These are phyloP conservation scores for Fusarium papillatum DNA, from an alignment of 2,329 filamentous ascomycete species.

Conservation along the genomic window DNA sequence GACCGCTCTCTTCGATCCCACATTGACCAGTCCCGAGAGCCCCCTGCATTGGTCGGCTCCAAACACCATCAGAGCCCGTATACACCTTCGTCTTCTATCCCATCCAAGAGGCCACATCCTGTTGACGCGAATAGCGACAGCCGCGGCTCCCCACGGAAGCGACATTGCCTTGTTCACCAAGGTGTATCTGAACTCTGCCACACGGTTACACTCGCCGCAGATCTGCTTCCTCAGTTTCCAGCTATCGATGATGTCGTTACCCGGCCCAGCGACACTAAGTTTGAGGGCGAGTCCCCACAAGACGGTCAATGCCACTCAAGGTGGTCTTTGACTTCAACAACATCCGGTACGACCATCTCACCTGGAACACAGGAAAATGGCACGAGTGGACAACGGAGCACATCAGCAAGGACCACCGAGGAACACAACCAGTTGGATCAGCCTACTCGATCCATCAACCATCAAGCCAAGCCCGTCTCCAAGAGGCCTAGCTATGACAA, in stretches of 20 bases:
- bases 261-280: not conserved
- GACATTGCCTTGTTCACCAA: not conserved
- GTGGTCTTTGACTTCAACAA: not conserved
- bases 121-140: not conserved
- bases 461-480: not conserved
- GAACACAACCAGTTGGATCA: not conserved
- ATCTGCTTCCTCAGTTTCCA: not conserved
- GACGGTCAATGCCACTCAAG: not conserved
- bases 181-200: not conserved
- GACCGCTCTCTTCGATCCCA: not conserved
- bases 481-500: not conserved
- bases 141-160: not conserved
- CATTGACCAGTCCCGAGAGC: not conserved
- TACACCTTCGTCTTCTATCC: not conserved
- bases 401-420: not conserved
- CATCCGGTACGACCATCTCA: not conserved
- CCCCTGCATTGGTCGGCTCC: not conserved
- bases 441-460: not conserved
- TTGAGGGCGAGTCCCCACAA: not conserved
- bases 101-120: not conserved
- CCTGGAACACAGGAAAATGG: not conserved
- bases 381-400: not conserved
- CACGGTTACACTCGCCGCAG: not conserved
- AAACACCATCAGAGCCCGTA: not conserved
- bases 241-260: not conserved